These are phyloP conservation scores for Galeopsis tetrahit DNA, from an alignment of 257 asterid genomes.

Conservation along the genomic window DNA sequence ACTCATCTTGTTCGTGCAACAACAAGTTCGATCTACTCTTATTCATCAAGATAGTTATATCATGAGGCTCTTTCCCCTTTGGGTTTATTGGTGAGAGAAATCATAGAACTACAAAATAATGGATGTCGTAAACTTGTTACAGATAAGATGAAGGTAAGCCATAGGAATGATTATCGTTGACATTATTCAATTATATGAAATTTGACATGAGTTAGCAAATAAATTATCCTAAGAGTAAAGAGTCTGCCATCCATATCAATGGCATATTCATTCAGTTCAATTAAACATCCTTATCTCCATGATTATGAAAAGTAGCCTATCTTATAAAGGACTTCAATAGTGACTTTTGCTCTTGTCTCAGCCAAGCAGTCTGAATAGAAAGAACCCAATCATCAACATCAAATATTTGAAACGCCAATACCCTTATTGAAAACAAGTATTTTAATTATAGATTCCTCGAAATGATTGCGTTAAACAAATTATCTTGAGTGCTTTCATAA, in stretches of 20 bases:
- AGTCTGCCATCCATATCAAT: not conserved
- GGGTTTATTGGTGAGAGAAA: conserved; percentile 2
- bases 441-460: conserved; percentile 14
- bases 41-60: conserved; percentile 24
- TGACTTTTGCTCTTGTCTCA: not conserved
- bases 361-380: not conserved
- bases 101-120: not conserved
- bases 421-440: not conserved
- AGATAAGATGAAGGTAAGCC: conserved; percentile 18
- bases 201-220: conserved; percentile 16
- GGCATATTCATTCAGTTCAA: conserved; percentile 14
- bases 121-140: not conserved
- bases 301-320: not conserved
- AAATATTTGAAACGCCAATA: conserved; percentile 12
- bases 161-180: not conserved
- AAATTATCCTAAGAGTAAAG: not conserved
- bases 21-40: conserved; percentile 9
- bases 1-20: conserved; percentile 4
- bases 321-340: not conserved
- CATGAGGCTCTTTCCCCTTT: conserved; percentile 6
- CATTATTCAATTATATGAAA: conserved; percentile 18
- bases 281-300: conserved; percentile 13
- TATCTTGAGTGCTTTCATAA: not conserved
- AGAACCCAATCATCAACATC: not conserved
- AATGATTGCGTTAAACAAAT: not conserved